Evolutionary conservation across 2,329 filamentous ascomycete species (phyloP).

Genomic region (Orbilia blumenaviensis): DNA sequence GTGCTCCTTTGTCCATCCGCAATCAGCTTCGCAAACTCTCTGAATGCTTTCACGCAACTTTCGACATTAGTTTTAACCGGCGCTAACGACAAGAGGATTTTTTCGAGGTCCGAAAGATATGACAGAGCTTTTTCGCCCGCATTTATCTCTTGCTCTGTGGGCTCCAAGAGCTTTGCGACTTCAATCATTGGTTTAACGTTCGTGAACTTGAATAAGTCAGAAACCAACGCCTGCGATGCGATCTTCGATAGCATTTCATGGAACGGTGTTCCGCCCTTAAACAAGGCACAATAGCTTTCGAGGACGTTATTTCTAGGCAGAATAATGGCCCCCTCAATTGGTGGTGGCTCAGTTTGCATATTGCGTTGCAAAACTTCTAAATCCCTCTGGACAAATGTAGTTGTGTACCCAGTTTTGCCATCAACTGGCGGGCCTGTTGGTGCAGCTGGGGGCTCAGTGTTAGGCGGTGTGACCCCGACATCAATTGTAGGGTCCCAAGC

Average conservation of each 20-base stretch:
- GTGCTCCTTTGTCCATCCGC: slow-evolving; percentile 73
- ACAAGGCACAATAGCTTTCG: slow-evolving; percentile 80
- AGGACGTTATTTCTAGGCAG: slow-evolving; percentile 76
- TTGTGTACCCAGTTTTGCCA: slow-evolving; percentile 30
- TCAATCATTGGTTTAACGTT: slow-evolving; percentile 70
- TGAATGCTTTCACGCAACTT: slow-evolving; percentile 51
- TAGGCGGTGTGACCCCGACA: slow-evolving; percentile 60
- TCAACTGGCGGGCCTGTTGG: slow-evolving; percentile 21
- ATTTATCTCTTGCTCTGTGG: slow-evolving; percentile 69
- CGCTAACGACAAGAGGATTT: slow-evolving; percentile 77
- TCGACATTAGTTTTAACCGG: slow-evolving; percentile 70
- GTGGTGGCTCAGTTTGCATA: slow-evolving; percentile 35
- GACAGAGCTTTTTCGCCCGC: background rate
- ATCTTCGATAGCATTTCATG: slow-evolving; percentile 82
- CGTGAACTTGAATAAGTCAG: slow-evolving; percentile 76
- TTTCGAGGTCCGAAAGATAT: slow-evolving; percentile 69
- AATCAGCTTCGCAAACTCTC: slow-evolving; percentile 66
- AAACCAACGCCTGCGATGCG: slow-evolving; percentile 72
- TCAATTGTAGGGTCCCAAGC: slow-evolving; percentile 44
- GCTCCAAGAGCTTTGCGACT: slow-evolving; percentile 78
- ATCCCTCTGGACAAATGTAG: slow-evolving; percentile 26
- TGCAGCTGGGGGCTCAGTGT: slow-evolving; percentile 76
- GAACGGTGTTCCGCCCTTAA: slow-evolving; percentile 81
- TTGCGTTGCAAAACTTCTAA: slow-evolving; percentile 26
- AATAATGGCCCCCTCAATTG: slow-evolving; percentile 74